Evolutionary conservation across 2,329 filamentous ascomycete genomes (phyloP), one percentile per base, ranked within the genome.

Genomic region (Penicillium sp.): DNA sequence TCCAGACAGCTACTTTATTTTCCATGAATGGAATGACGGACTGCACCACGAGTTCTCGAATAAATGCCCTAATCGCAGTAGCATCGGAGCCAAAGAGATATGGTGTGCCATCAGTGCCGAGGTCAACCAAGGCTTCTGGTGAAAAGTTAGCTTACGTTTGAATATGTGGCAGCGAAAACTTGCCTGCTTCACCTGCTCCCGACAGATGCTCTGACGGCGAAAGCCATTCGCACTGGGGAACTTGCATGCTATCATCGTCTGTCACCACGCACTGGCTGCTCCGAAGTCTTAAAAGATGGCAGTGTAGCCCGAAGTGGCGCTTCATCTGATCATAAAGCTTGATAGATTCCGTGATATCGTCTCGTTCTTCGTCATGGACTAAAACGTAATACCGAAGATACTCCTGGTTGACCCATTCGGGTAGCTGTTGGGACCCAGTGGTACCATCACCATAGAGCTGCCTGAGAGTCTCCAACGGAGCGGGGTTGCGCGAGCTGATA

Each of bases 261-360:
- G 91, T 92, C 60, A 92, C 86, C 35, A 90, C 87, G 72, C 91
- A 93, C 69, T 91, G 89, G 36, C 86, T 88, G 67, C 90, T 95
- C 64, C 93, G 84, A 48, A 99, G 78, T 60, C 95, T 82, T 33
- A 99, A 80, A 11, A 99, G 80, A 74, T 99, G 94, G 70, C 94
- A 99, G 74, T 99, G 92, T 45, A 97, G 79, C 1, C 94, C 94
- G 61, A 99, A 90, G 75, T 97, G 91, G n/a, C 94, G 86, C 75
- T 97, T 99, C 95, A 99, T 99, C 73, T 97, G 91, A 65, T 99
- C 94, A 73, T 96, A 99, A 28, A 97, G 80, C 17, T 86, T 84
- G 73, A 93, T 93, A 12, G 92, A 96, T 74, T 91, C 89, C 36
- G 85, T 85, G 58, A 97, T 96, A 70, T 99, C 92, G 68, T 96